Conservation (phyloP, 805 yeast species). For the Tetrapisispora arboricola region DNA sequence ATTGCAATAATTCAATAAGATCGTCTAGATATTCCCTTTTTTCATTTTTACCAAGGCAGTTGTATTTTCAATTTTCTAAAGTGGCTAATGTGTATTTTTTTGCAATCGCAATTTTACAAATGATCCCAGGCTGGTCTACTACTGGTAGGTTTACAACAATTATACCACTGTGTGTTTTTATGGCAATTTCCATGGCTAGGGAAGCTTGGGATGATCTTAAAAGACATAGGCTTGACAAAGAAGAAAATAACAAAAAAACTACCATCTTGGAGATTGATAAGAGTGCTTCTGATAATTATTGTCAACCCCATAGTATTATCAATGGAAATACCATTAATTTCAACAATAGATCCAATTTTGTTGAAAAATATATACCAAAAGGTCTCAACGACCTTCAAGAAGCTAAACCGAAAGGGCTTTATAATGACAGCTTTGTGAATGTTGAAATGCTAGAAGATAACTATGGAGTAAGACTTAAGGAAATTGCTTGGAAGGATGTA, state of each 20-base stretch:
- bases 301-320: background rate
- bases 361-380: background rate
- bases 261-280: background rate
- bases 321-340: background rate
- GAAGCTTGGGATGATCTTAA: conserved; percentile 92
- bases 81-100: conserved; percentile 86
- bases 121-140: conserved; percentile 96
- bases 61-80: conserved; percentile 85
- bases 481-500: conserved; percentile 59
- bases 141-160: conserved; percentile 94
- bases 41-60: conserved; percentile 79
- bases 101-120: conserved; percentile 82
- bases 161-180: conserved; percentile 75
- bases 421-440: conserved; percentile 11
- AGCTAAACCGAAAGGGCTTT: background rate
- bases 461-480: conserved; percentile 16
- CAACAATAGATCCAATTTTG: background rate
- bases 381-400: background rate
- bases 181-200: conserved; percentile 78
- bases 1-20: conserved; percentile 58
- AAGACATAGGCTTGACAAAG: conserved; percentile 74
- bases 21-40: conserved; percentile 78
- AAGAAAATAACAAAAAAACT: conserved; percentile 54
- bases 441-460: conserved; percentile 12
- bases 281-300: background rate